Percentiles rank a stretch among this genome's conserved stretches.
Conservation (phyloP, 305 asterid species). For the Fraxinus latifolia region DNA sequence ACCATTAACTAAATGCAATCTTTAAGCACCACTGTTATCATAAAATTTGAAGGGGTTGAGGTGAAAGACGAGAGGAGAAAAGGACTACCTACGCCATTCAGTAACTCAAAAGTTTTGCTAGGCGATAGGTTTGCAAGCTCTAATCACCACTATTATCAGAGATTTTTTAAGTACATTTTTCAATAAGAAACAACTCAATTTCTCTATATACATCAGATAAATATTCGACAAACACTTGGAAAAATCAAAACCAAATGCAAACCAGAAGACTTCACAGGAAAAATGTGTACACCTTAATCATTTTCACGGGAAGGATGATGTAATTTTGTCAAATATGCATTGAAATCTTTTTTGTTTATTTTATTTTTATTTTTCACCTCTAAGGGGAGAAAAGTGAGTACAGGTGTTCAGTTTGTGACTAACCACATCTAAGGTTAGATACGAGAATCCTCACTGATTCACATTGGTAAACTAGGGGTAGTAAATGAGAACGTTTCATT, state of each 20-base stretch:
- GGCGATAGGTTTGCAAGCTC: slow-evolving; percentile 16
- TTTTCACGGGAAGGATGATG: background rate
- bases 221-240: background rate
- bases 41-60: background rate
- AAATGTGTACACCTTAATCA: background rate
- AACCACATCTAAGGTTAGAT: background rate
- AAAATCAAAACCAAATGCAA: background rate
- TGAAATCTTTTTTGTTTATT: background rate
- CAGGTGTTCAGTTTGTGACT: background rate
- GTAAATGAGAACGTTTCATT: background rate
- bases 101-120: background rate
- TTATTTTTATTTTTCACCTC: background rate
- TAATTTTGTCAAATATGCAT: background rate
- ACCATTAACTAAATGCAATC: background rate
- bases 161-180: background rate
- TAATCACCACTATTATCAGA: background rate
- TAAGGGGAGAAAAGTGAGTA: background rate
- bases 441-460: background rate
- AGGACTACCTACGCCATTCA: background rate
- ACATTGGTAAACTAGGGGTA: background rate
- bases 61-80: background rate
- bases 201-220: background rate
- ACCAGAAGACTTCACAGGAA: background rate
- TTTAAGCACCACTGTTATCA: background rate
- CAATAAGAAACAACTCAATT: background rate